phyloP scores from a whole-genome alignment of 1,284 basidiomycete species.

The Rhodotorula sp. region DNA sequence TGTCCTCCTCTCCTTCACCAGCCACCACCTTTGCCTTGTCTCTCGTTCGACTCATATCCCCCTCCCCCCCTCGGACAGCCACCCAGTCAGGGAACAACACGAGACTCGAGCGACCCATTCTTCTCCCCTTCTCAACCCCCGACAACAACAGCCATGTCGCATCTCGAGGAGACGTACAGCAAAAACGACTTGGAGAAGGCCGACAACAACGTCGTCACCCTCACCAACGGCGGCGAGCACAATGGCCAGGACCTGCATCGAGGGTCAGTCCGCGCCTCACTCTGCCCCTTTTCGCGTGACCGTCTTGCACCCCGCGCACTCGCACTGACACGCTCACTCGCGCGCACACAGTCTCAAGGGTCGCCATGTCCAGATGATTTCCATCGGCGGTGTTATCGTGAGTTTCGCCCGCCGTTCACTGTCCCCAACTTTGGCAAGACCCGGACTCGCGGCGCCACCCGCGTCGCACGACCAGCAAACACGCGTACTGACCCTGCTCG shows the following conservation, averaged over 20 bases:
- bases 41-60: no score
- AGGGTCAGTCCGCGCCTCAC: not conserved
- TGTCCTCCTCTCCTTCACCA: no score
- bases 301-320: not conserved
- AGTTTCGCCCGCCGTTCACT: no score
- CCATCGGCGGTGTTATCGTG: slow-evolving; percentile 38
- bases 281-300: not conserved
- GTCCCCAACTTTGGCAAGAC: no score
- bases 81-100: no score
- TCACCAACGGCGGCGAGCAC: not conserved
- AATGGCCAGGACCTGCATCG: not conserved
- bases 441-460: no score
- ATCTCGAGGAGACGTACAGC: slow-evolving; percentile 5
- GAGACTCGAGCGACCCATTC: no score
- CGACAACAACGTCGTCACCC: slow-evolving; percentile 6
- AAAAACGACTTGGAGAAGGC: slow-evolving; percentile 25
- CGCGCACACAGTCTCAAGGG: slow-evolving; percentile 16
- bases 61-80: no score
- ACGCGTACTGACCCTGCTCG: no score
- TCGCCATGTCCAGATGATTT: slow-evolving; percentile 37
- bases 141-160: slow-evolving; percentile 1
- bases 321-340: not conserved
- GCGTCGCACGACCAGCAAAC: no score
- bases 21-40: no score
- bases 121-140: no score